These are phyloP conservation scores for Erodium trifolium DNA, from an alignment of 441 rosid genomes.

Conservation along the genomic window DNA sequence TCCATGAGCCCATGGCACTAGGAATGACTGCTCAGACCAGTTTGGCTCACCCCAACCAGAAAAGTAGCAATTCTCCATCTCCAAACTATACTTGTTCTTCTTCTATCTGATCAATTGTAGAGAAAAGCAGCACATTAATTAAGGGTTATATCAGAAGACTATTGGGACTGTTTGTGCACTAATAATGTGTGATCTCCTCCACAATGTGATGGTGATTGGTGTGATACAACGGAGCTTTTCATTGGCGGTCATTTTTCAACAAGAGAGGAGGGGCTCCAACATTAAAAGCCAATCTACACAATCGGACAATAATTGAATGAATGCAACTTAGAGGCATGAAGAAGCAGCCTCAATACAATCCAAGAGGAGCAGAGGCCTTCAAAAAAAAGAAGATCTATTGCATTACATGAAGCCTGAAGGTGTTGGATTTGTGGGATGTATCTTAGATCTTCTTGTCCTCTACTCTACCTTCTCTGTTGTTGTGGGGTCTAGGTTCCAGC, in stretches of 20 bases:
- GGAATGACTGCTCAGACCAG: slow-evolving; percentile 27
- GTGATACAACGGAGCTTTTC: slow-evolving; percentile 31
- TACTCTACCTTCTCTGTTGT: background rate
- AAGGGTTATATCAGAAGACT: slow-evolving; percentile 18
- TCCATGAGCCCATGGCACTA: slow-evolving; percentile 27
- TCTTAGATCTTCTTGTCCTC: background rate
- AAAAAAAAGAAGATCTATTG: background rate
- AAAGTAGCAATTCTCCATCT: slow-evolving; percentile 29
- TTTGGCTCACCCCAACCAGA: slow-evolving; percentile 23
- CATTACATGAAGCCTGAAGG: background rate
- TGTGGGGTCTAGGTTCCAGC: background rate
- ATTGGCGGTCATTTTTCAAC: slow-evolving; percentile 21
- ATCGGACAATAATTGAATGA: background rate
- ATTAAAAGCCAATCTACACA: background rate
- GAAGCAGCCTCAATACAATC: background rate
- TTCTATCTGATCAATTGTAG: background rate
- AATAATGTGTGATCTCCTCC: slow-evolving; percentile 33
- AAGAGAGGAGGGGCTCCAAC: too few relatives aligned
- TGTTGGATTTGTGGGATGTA: slow-evolving; percentile 2
- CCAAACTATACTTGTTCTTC: background rate
- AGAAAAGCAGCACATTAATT: background rate
- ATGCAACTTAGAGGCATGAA: background rate
- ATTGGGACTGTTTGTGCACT: slow-evolving; percentile 30
- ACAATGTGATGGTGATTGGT: slow-evolving; percentile 34
- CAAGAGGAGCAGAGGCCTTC: too few relatives aligned